Conservation (phyloP, 345 rosid species). For the Rhodamnia rubescens region DNA sequence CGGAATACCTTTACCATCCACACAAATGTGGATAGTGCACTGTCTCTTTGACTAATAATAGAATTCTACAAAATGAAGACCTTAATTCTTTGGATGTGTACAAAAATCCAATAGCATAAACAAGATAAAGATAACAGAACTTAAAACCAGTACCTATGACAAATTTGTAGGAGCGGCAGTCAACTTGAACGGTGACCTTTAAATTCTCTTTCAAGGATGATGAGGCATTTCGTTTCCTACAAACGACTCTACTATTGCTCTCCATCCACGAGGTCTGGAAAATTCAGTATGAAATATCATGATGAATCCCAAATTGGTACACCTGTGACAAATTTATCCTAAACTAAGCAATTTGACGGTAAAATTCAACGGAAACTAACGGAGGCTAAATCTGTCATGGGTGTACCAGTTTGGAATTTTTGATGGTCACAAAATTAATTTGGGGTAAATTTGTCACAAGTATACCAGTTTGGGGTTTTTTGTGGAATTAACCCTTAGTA, state of each 20-base stretch:
- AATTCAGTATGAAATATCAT: not conserved
- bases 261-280: not conserved
- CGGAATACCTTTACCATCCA: not conserved
- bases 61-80: not conserved
- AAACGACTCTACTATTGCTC: not conserved
- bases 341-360: no score
- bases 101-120: not conserved
- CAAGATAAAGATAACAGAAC: not conserved
- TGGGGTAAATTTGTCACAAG: no score
- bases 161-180: not conserved
- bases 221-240: not conserved
- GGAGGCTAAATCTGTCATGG: no score
- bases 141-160: not conserved
- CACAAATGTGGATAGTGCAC: not conserved
- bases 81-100: not conserved
- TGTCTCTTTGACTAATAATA: not conserved
- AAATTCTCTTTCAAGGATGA: not conserved
- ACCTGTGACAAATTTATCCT: no score
- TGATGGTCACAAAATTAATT: no score
- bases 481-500: not conserved
- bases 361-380: no score
- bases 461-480: no score
- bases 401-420: no score
- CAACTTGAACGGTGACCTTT: not conserved
- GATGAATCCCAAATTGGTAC: no score